Percentiles rank a stretch among this genome's conserved stretches.
phyloP scores from a whole-genome alignment of 2,329 filamentous ascomycete species.

The Colletotrichum plurivorum region DNA sequence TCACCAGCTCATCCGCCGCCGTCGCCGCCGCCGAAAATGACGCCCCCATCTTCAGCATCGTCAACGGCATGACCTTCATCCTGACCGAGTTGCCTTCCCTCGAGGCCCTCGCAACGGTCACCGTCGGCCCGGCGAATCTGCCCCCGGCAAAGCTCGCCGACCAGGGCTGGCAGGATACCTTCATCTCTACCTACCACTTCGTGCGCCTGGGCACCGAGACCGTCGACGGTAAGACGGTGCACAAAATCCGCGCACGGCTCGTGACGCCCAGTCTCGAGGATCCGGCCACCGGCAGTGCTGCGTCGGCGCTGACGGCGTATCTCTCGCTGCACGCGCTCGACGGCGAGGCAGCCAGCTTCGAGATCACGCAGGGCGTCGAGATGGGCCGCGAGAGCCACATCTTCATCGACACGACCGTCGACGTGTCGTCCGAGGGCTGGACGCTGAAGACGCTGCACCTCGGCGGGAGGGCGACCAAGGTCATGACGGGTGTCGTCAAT shows the following conservation, averaged over 20 bases:
- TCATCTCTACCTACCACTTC: slow-evolving; percentile 73
- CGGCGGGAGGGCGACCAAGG: slow-evolving; percentile 30
- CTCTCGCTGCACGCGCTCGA: slow-evolving; percentile 60
- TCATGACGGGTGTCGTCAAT: slow-evolving; percentile 36
- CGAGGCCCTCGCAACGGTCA: slow-evolving; percentile 66
- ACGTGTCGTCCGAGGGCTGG: neutral
- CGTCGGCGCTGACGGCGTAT: slow-evolving; percentile 69
- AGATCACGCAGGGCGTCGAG: slow-evolving; percentile 41
- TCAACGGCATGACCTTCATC: slow-evolving; percentile 82
- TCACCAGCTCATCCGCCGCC: neutral
- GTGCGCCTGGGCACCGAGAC: slow-evolving; percentile 49
- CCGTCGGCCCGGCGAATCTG: slow-evolving; percentile 52
- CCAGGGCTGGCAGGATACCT: slow-evolving; percentile 67
- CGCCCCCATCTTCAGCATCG: slow-evolving; percentile 72
- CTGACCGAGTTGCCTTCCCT: slow-evolving; percentile 73
- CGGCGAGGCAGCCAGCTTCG: slow-evolving; percentile 41
- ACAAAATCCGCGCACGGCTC: slow-evolving; percentile 71
- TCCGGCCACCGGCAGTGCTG: slow-evolving; percentile 74
- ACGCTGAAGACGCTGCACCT: slow-evolving; percentile 30
- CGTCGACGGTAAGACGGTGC: slow-evolving; percentile 18
- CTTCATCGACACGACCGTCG: slow-evolving; percentile 17
- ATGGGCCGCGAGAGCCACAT: slow-evolving; percentile 39
- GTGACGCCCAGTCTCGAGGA: slow-evolving; percentile 68
- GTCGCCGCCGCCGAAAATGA: slow-evolving; percentile 48
- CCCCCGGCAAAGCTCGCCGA: slow-evolving; percentile 58